Conservation (phyloP, 495 filamentous ascomycete genomes). For the Penicillium bialowiezense region DNA sequence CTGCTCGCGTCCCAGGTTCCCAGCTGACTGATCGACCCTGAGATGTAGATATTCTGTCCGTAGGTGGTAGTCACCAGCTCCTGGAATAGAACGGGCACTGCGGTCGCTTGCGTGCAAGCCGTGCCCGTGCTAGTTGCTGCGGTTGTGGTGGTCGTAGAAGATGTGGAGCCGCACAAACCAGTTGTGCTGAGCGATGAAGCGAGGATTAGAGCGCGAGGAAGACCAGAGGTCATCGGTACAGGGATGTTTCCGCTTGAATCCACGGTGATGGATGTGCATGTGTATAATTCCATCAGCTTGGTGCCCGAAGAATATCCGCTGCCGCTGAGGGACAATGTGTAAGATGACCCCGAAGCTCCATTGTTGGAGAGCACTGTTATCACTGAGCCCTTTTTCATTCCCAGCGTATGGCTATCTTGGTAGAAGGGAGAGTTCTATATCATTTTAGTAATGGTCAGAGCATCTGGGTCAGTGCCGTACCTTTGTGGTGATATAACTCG, state of each 20-base stretch:
- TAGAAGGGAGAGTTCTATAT: constrained; percentile 42
- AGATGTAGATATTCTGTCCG: constrained; percentile 56
- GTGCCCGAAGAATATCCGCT: constrained; percentile 26
- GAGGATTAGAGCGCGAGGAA: constrained; percentile 22
- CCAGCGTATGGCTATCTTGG: constrained; percentile 52
- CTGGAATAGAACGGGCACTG: constrained; percentile 55
- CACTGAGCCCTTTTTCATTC: constrained; percentile 60
- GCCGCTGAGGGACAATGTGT: constrained; percentile 42
- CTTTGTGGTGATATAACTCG: constrained; percentile 46
- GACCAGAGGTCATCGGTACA: constrained; percentile 25
- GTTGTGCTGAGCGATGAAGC: constrained; percentile 15
- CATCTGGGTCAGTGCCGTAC: constrained; percentile 7
- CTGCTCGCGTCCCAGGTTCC: constrained; percentile 51
- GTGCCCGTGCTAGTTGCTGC: constrained; percentile 3
- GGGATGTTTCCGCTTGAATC: constrained; percentile 25
- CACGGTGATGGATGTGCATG: constrained; percentile 25
- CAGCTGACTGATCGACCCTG: constrained; percentile 50
- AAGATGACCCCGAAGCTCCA: constrained; percentile 42
- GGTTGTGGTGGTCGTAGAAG: background rate
- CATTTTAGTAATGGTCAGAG: background rate
- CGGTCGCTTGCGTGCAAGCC: constrained; percentile 34
- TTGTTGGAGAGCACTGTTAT: constrained; percentile 57
- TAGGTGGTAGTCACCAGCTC: constrained; percentile 46
- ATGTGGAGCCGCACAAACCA: constrained; percentile 12
- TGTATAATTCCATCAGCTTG: constrained; percentile 22